Percentiles rank a stretch among this genome's conserved stretches.
phyloP scores from a whole-genome alignment of 2,329 filamentous ascomycete species.

The Penicillium sp. region DNA sequence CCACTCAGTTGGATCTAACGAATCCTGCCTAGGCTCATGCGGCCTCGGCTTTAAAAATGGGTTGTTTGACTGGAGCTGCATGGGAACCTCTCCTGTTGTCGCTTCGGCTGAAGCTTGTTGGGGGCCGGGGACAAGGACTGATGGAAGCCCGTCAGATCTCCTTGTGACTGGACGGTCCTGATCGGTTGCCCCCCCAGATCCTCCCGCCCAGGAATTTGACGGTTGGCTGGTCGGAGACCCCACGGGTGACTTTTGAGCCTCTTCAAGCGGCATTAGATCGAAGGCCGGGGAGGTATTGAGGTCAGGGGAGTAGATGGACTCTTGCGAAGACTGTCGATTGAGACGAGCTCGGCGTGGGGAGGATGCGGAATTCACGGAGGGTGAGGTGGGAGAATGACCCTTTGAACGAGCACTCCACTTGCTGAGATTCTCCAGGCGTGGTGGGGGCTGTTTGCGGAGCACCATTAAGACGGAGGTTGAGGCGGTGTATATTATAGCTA shows the following conservation, averaged over 20 bases:
- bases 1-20: slow-evolving; percentile 20
- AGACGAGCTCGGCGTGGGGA: slow-evolving; percentile 26
- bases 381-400: slow-evolving; percentile 33
- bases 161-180: slow-evolving; percentile 3
- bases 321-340: slow-evolving; percentile 25
- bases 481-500: background rate
- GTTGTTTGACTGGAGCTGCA: slow-evolving; percentile 37
- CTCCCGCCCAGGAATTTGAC: slow-evolving; percentile 32
- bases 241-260: slow-evolving; percentile 34
- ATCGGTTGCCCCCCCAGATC: slow-evolving; percentile 20
- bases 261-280: slow-evolving; percentile 35
- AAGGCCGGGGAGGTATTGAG: slow-evolving; percentile 37
- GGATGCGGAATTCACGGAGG: slow-evolving; percentile 24
- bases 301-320: slow-evolving; percentile 35
- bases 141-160: slow-evolving; percentile 16
- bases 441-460: slow-evolving; percentile 37
- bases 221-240: slow-evolving; percentile 25
- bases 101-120: slow-evolving; percentile 19
- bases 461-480: slow-evolving; percentile 30
- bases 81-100: slow-evolving; percentile 22
- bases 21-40: slow-evolving; percentile 16
- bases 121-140: slow-evolving; percentile 20
- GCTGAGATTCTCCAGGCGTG: slow-evolving; percentile 31
- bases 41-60: slow-evolving; percentile 34
- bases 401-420: slow-evolving; percentile 28